phyloP scores from a whole-genome alignment of 2,329 filamentous ascomycete species.

The Aspergillus proliferans region DNA sequence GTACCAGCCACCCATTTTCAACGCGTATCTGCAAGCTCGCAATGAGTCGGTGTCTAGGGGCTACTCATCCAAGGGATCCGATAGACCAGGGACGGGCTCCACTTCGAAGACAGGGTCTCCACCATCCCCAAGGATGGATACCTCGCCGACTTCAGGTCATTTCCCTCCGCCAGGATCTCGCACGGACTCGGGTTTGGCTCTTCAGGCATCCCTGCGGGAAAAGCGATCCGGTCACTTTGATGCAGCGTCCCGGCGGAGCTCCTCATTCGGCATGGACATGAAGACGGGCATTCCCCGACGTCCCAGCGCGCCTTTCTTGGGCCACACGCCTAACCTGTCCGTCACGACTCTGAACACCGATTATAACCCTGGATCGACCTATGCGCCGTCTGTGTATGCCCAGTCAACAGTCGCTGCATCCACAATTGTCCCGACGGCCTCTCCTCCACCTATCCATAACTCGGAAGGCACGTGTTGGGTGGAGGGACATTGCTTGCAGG shows the following conservation, averaged over 20 bases:
- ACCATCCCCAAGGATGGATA: constrained; percentile 47
- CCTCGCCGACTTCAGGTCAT: constrained; percentile 70
- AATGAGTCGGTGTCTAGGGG: constrained; percentile 49
- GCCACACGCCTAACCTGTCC: constrained; percentile 47
- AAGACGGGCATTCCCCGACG: constrained; percentile 48
- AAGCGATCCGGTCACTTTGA: constrained; percentile 94
- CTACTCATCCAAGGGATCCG: constrained; percentile 40
- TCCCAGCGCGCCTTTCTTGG: constrained; percentile 67
- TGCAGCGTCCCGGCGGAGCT: constrained; percentile 73
- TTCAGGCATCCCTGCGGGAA: constrained; percentile 79
- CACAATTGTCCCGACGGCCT: constrained; percentile 43
- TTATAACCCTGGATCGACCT: constrained; percentile 34
- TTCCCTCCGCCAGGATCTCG: constrained; percentile 79
- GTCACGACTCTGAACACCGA: constrained; percentile 41
- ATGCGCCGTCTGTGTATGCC: constrained; percentile 46
- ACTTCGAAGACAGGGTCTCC: constrained; percentile 48
- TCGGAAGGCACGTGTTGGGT: constrained; percentile 40
- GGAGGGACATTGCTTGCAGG: constrained; percentile 45
- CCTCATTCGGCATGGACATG: constrained; percentile 80
- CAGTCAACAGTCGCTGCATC: constrained; percentile 47
- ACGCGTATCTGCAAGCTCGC: constrained; percentile 77
- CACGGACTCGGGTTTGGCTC: constrained; percentile 83
- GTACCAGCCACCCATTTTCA: constrained; percentile 68
- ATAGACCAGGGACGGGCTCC: constrained; percentile 70
- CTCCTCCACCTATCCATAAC: constrained; percentile 34